Percentiles rank a stretch among this genome's conserved stretches.
Evolutionary conservation across 805 yeast genomes (phyloP).

Genomic region (Candida oleophila): DNA sequence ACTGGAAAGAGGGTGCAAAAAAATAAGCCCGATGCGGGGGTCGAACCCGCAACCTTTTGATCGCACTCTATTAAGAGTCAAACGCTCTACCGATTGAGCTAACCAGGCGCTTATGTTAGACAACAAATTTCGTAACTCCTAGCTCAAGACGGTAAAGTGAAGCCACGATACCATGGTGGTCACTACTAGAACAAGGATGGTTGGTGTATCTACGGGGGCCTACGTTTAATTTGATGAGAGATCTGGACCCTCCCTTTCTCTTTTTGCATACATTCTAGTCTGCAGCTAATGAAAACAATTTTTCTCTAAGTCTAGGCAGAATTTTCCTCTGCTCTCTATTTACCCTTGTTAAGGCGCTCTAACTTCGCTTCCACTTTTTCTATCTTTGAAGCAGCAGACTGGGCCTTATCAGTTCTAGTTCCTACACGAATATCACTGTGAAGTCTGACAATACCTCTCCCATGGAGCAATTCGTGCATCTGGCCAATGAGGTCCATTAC

Average conservation of each 20-base stretch:
- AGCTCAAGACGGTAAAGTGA: no score
- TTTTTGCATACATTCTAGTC: no score
- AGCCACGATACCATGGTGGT: no score
- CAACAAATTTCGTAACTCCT: background rate
- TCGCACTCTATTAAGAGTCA: slow-evolving; percentile 25
- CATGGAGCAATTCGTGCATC: slow-evolving; percentile 71
- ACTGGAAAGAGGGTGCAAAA: no score
- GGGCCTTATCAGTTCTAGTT: slow-evolving; percentile 74
- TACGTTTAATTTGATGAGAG: no score
- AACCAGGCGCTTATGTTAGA: slow-evolving; percentile 19
- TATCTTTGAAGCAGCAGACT: slow-evolving; percentile 71
- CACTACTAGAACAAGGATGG: no score
- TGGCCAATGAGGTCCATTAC: slow-evolving; percentile 79
- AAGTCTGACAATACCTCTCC: slow-evolving; percentile 69
- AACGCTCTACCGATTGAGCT: slow-evolving; percentile 36
- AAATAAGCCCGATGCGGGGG: slow-evolving; percentile 30
- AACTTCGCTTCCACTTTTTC: slow-evolving; percentile 57
- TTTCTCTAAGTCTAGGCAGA: no score
- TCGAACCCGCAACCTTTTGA: slow-evolving; percentile 36
- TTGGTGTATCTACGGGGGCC: no score
- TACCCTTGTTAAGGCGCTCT: background rate
- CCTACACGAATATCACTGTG: slow-evolving; percentile 89
- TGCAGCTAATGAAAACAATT: no score
- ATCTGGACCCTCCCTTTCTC: no score
- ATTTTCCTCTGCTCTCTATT: no score